phyloP scores from a whole-genome alignment of 1,284 basidiomycete species.

The Puccinia hordei region DNA sequence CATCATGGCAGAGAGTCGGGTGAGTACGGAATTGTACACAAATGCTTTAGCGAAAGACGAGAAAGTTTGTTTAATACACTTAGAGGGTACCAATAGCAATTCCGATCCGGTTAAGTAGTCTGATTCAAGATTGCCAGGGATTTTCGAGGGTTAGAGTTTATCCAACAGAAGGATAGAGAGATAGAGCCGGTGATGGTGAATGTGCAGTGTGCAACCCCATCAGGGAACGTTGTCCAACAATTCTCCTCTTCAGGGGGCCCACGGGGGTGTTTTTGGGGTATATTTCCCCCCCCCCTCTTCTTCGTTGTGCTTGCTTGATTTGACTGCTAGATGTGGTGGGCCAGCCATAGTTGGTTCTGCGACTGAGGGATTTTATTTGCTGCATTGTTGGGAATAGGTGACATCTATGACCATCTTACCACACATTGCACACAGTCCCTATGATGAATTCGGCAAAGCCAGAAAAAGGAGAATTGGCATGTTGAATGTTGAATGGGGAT shows the following conservation, averaged over 20 bases:
- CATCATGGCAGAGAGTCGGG: no score
- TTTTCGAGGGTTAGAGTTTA: not conserved
- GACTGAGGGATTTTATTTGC: slow-evolving; percentile 26
- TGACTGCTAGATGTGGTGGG: not conserved
- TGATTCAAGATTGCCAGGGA: not conserved
- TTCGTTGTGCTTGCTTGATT: not conserved
- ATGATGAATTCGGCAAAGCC: not conserved
- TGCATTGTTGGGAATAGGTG: slow-evolving; percentile 43
- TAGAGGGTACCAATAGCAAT: not conserved
- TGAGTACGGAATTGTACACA: no score
- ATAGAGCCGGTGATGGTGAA: not conserved
- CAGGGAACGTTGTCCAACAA: not conserved
- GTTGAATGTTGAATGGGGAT: not conserved
- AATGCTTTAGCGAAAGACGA: no score
- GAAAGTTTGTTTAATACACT: no score
- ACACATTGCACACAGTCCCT: slow-evolving; percentile 51
- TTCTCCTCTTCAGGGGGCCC: not conserved
- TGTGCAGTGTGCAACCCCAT: no score
- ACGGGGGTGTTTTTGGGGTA: not conserved
- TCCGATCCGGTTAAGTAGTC: not conserved
- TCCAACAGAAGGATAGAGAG: not conserved
- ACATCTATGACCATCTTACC: slow-evolving; percentile 49
- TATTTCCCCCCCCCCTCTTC: no score
- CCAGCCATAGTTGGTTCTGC: not conserved
- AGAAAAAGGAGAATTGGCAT: not conserved